These are phyloP conservation scores for Chaetoscypha palmicola DNA, from an alignment of 2,329 filamentous ascomycete genomes.

Conservation along the genomic window DNA sequence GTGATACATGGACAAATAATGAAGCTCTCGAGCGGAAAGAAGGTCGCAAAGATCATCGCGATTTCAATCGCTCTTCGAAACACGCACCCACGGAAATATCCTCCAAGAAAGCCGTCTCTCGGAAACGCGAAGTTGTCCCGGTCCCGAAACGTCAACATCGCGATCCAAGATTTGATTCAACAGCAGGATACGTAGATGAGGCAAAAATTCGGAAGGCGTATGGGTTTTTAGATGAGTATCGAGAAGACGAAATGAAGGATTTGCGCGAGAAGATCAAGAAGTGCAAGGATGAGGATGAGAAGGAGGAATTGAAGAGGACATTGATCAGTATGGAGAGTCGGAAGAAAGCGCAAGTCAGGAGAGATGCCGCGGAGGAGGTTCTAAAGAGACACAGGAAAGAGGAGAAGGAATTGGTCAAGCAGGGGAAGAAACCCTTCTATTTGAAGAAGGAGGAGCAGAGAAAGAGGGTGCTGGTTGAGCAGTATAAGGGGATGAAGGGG, in stretches of 20 bases:
- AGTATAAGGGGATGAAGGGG: conserved; percentile 77
- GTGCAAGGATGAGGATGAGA: conserved; percentile 58
- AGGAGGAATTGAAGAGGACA: conserved; percentile 63
- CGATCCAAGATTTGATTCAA: conserved; percentile 82
- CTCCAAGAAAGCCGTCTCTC: conserved; percentile 75
- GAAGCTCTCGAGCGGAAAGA: conserved; percentile 37
- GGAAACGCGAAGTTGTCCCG: conserved; percentile 65
- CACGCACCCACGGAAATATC: conserved; percentile 81
- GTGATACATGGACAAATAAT: conserved; percentile 31
- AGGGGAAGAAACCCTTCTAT: conserved; percentile 91
- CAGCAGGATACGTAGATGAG: conserved; percentile 50
- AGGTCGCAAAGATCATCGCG: conserved; percentile 34
- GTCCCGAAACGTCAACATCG: conserved; percentile 54
- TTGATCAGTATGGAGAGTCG: conserved; percentile 73
- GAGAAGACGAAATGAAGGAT: conserved; percentile 71
- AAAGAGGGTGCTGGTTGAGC: conserved; percentile 72
- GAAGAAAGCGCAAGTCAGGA: conserved; percentile 61
- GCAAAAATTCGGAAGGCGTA: conserved; percentile 65
- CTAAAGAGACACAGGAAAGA: conserved; percentile 67
- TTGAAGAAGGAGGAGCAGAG: conserved; percentile 90
- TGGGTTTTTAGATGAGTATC: conserved; percentile 81
- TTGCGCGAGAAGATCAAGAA: conserved; percentile 62
- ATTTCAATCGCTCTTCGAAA: conserved; percentile 59
- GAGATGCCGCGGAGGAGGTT: conserved; percentile 63
- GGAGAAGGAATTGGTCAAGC: conserved; percentile 77